phyloP scores from a whole-genome alignment of 2,329 filamentous ascomycete species.

The Nigrospora sphaerica region DNA sequence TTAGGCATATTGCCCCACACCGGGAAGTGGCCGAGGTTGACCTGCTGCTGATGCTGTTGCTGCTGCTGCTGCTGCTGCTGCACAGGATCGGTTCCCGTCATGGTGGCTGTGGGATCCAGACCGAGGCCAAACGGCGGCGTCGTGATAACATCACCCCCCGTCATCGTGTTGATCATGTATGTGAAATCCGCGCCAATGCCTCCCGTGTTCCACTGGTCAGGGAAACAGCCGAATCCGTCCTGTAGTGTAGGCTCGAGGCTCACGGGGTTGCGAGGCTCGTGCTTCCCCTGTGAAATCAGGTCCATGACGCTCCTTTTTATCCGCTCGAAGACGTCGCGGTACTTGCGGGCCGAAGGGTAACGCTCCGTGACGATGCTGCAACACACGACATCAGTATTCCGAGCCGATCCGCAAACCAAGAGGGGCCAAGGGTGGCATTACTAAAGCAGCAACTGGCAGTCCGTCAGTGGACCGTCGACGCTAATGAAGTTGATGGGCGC shows the following conservation, averaged over 20 bases:
- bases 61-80: not conserved
- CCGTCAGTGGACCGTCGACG: constrained; percentile 16
- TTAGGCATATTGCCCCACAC: constrained; percentile 4
- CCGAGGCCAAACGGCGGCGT: constrained; percentile 5
- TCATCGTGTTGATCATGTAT: constrained; percentile 23
- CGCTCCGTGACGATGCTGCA: constrained; percentile 21
- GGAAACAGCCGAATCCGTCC: constrained; percentile 13
- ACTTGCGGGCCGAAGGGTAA: constrained; percentile 22
- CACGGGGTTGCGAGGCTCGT: constrained; percentile 19
- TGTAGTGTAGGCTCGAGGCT: constrained; percentile 15
- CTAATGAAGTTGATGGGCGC: constrained; percentile 14
- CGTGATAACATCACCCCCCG: constrained; percentile 10
- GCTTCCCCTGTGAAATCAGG: constrained; percentile 19
- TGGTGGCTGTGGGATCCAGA: constrained; percentile 4
- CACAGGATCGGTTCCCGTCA: not conserved
- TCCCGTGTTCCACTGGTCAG: constrained; percentile 13
- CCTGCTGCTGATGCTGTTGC: not conserved
- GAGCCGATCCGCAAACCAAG: not conserved
- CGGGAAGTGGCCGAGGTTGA: not conserved
- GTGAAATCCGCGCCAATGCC: constrained; percentile 15
- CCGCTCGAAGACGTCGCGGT: constrained; percentile 23
- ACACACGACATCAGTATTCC: not conserved
- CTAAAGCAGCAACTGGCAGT: constrained; percentile 22
- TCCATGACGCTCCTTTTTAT: constrained; percentile 18
- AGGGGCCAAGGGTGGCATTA: not conserved